A percentile compares a stretch with the other conserved stretches of the same genome.
phyloP scores from a whole-genome alignment of 2,329 filamentous ascomycete species.

The Elsinoe australis region DNA sequence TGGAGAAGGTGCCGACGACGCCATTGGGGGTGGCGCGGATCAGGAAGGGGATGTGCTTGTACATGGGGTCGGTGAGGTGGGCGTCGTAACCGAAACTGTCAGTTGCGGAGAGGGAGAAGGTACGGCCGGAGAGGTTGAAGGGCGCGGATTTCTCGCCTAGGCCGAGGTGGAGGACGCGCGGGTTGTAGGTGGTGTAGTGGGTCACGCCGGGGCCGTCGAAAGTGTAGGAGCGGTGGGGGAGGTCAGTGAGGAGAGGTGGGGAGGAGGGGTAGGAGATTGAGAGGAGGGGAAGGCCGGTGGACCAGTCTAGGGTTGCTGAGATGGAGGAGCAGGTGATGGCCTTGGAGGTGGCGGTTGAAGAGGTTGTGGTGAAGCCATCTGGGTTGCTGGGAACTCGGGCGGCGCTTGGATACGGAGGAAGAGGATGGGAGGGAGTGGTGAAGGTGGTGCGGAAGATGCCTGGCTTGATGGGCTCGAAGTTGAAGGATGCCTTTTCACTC shows the following conservation, averaged over 20 bases:
- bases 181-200: slow-evolving; percentile 57
- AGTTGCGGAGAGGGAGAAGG: slow-evolving; percentile 59
- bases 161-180: slow-evolving; percentile 58
- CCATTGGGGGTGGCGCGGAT: slow-evolving; percentile 59
- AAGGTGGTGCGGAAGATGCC: slow-evolving; percentile 64
- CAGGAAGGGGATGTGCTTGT: slow-evolving; percentile 67
- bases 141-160: slow-evolving; percentile 66
- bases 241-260: slow-evolving; percentile 52
- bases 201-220: slow-evolving; percentile 55
- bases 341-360: no score
- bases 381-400: slow-evolving; percentile 24
- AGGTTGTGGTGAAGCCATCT: slow-evolving; percentile 28
- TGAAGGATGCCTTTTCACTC: slow-evolving; percentile 44
- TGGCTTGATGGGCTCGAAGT: slow-evolving; percentile 54
- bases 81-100: slow-evolving; percentile 69
- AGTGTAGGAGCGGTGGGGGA: slow-evolving; percentile 58
- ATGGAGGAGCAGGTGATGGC: no score
- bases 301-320: slow-evolving; percentile 53
- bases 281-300: no score
- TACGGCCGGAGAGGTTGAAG: slow-evolving; percentile 61
- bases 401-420: slow-evolving; percentile 61
- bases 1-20: slow-evolving; percentile 61
- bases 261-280: no score
- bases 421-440: slow-evolving; percentile 51
- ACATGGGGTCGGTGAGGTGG: slow-evolving; percentile 62